Percentiles rank a stretch among this genome's conserved stretches.
phyloP scores from a whole-genome alignment of 805 yeast genomes.

The Candida boleticola region DNA sequence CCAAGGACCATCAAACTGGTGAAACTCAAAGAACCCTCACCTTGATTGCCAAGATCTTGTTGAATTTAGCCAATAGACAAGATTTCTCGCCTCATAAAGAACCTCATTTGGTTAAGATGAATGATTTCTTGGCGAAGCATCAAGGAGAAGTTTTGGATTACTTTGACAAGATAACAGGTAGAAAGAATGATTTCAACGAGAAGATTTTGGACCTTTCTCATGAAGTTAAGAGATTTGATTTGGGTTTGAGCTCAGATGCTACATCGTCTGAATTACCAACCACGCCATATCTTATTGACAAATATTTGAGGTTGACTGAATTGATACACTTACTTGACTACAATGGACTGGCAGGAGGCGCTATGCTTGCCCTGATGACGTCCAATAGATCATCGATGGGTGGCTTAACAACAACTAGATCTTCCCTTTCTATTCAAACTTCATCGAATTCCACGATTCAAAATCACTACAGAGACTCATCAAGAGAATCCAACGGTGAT shows the following conservation, averaged over 20 bases:
- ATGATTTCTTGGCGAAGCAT: constrained; percentile 60
- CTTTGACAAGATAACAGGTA: constrained; percentile 67
- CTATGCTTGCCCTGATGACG: constrained; percentile 1
- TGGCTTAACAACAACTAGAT: constrained; percentile 1
- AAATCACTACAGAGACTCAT: not conserved
- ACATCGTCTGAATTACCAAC: constrained; percentile 60
- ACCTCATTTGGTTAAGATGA: constrained; percentile 71
- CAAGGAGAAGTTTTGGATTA: constrained; percentile 61
- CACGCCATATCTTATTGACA: constrained; percentile 68
- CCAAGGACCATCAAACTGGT: constrained; percentile 69
- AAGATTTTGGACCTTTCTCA: constrained; percentile 56
- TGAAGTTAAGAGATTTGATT: constrained; percentile 54
- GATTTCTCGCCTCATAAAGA: constrained; percentile 77
- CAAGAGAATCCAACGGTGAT: constrained; percentile 14
- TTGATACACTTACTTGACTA: constrained; percentile 47
- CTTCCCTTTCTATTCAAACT: not conserved
- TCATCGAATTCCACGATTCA: not conserved
- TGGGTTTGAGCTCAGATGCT: constrained; percentile 50
- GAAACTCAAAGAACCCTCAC: constrained; percentile 75
- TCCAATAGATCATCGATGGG: constrained; percentile 5
- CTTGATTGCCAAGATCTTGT: constrained; percentile 71
- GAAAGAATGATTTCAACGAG: constrained; percentile 64
- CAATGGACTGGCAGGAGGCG: constrained; percentile 5
- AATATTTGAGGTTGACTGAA: constrained; percentile 58
- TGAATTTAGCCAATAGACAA: constrained; percentile 77